These are phyloP conservation scores for Fusarium redolens DNA, from an alignment of 2,329 filamentous ascomycete genomes.

Conservation along the genomic window DNA sequence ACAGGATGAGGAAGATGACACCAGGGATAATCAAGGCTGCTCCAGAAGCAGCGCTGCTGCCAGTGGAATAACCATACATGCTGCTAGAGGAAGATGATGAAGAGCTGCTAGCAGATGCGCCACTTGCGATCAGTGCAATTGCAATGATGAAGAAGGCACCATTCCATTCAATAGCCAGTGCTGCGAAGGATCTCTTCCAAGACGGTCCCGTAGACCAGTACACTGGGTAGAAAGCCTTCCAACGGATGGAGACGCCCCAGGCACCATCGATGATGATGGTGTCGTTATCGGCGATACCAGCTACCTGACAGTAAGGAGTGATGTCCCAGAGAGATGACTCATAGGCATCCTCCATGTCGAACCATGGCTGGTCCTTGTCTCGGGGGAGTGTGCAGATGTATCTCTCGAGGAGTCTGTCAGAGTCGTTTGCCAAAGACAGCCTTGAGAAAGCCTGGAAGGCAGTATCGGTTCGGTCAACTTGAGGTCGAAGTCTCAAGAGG, in stretches of 20 bases:
- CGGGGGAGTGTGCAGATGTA: conserved; percentile 47
- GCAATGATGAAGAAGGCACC: conserved; percentile 37
- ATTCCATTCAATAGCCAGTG: conserved; percentile 36
- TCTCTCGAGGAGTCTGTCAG: conserved; percentile 50
- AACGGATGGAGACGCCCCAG: conserved; percentile 47
- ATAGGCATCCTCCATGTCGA: conserved; percentile 49
- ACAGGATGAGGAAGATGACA: conserved; percentile 41
- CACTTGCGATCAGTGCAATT: conserved; percentile 32
- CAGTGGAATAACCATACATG: neutral
- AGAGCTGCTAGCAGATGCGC: conserved; percentile 9
- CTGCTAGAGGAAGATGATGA: neutral
- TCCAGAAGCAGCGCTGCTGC: neutral
- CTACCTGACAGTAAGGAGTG: conserved; percentile 48
- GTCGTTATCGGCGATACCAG: conserved; percentile 49
- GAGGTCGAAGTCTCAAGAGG: conserved; percentile 48
- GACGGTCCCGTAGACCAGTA: conserved; percentile 45
- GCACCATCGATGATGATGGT: conserved; percentile 51
- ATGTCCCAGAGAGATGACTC: conserved; percentile 50
- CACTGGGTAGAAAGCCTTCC: conserved; percentile 48
- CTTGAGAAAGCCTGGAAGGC: conserved; percentile 53
- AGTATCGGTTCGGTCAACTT: conserved; percentile 48
- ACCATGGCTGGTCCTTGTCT: conserved; percentile 42
- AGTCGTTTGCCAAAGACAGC: conserved; percentile 51
- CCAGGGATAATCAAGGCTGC: conserved; percentile 27
- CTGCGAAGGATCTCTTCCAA: conserved; percentile 34